These are phyloP conservation scores for Kodamaea anthophila DNA, from an alignment of 1,139 yeast genomes.

Conservation along the genomic window DNA sequence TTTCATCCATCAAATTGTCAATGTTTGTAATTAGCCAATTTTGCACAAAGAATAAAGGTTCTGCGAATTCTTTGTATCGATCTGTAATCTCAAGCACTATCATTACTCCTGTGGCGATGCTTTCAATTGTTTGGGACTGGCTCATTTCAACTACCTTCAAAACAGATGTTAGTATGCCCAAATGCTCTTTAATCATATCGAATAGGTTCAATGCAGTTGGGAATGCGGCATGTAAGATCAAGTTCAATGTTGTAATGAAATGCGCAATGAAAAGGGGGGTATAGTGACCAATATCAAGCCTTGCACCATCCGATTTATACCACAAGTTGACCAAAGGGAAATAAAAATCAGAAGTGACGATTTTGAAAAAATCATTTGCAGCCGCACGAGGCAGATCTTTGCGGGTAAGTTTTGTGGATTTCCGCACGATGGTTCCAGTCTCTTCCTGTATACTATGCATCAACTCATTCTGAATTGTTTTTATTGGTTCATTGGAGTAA, in stretches of 20 bases:
- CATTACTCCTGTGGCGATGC: constrained; percentile 41
- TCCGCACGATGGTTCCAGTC: constrained; percentile 43
- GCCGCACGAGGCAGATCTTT: constrained; percentile 2
- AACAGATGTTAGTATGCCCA: constrained; percentile 27
- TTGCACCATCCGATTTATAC: constrained; percentile 34
- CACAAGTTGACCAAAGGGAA: constrained; percentile 54
- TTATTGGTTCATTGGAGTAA: constrained; percentile 12
- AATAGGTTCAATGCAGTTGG: constrained; percentile 45
- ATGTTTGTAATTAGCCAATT: constrained; percentile 38
- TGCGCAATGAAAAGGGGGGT: constrained; percentile 53
- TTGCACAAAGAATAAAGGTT: constrained; percentile 28
- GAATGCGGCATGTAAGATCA: constrained; percentile 51
- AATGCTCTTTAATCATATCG: constrained; percentile 54
- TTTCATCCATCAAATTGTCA: constrained; percentile 42
- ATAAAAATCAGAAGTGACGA: constrained; percentile 43
- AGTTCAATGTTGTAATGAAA: constrained; percentile 51
- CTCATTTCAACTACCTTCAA: constrained; percentile 16
- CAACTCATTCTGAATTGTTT: constrained; percentile 25
- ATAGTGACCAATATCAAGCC: constrained; percentile 47
- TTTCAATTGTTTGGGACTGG: constrained; percentile 36
- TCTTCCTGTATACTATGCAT: constrained; percentile 34
- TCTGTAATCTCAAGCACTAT: constrained; percentile 43
- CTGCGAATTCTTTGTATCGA: constrained; percentile 23
- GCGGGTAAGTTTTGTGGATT: constrained; percentile 36
- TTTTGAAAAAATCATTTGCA: constrained; percentile 32